Base-by-base conservation (phyloP, 2,329 filamentous ascomycete genomes). In the Tolypocladium sp. region DNA sequence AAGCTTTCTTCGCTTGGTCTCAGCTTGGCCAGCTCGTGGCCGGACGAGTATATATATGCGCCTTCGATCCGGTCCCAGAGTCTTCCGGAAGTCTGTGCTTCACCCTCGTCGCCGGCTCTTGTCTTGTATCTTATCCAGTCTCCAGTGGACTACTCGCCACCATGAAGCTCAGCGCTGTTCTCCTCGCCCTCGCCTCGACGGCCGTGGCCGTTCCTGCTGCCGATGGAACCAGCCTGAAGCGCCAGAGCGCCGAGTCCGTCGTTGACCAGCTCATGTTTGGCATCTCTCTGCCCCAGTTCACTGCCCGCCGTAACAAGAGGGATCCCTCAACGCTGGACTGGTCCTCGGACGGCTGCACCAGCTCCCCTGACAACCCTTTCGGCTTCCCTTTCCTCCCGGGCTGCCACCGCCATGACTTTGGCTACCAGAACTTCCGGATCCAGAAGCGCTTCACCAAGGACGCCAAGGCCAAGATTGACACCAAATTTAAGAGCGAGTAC, bases 391-490 rank as follows among this genome's bases (percentile, higher is more conserved):
- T 79, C 44, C 30, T 69, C 3, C 74, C 72, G 0, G 76, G 73
- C 15, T 82, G 80, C 71, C 68, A 79, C 60, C 79, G 82, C 8
- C 82, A 85, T 61, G 82, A 84, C 64, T 84, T 84, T 66, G 81
- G 80, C 1, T 82, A 82, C 66, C 70, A 74, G 22, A 84, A 85
- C 70, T 83, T 76, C 67, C 78, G 79, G 57, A 59, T 57, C 2
- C 80, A 83, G 64, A 68, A 57, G 2, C 76, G 81, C 2, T 82
- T 83, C 67, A 77, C 72, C 3, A 67, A 70, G 8, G 67, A 62
- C 8, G 70, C 67, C 57, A 79, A 78, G 65, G 57, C 67, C n/a
- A 68, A 62, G 5, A 78, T 84, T 49, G 81, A 84, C 57, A 64
- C 68, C 55, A 77, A 80, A n/a, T 83, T 84, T 66, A 76, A 74